A percentile compares a stretch with the other conserved stretches of the same genome.
Conservation (phyloP, 306 rosid species). For the Vicia faba region DNA sequence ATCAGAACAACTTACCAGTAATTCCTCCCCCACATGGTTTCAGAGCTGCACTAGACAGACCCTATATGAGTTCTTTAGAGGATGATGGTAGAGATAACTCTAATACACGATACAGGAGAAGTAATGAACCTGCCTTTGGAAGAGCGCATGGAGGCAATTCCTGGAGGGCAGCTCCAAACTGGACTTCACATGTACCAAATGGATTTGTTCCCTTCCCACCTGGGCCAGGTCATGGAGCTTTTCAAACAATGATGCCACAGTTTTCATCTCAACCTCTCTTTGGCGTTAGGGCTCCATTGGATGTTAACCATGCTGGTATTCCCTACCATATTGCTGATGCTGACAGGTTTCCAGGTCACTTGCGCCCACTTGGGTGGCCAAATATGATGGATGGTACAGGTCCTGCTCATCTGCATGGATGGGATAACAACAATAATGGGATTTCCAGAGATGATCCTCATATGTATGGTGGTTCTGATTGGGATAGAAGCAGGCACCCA, state of each 20-base stretch:
- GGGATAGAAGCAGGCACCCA: slow-evolving; percentile 88
- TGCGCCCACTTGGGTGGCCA: slow-evolving; percentile 94
- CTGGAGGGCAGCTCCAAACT: slow-evolving; percentile 93
- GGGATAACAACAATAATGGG: slow-evolving; percentile 89
- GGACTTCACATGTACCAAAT: slow-evolving; percentile 82
- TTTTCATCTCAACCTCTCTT: slow-evolving; percentile 79
- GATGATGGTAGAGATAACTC: slow-evolving; percentile 85
- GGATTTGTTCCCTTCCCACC: slow-evolving; percentile 94
- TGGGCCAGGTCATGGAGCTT: slow-evolving; percentile 88
- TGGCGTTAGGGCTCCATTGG: slow-evolving; percentile 88
- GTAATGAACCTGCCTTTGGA: slow-evolving; percentile 70
- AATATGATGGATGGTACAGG: slow-evolving; percentile 91
- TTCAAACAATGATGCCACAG: slow-evolving; percentile 85
- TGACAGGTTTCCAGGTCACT: slow-evolving; percentile 84
- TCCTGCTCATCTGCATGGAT: slow-evolving; percentile 85
- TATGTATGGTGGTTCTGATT: slow-evolving; percentile 76
- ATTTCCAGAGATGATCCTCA: slow-evolving; percentile 78
- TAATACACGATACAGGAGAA: slow-evolving; percentile 74
- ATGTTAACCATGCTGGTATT: slow-evolving; percentile 76
- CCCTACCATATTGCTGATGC: slow-evolving; percentile 88
- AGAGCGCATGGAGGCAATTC: slow-evolving; percentile 82
- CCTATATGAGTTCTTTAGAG: slow-evolving; percentile 75
- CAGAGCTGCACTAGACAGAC: slow-evolving; percentile 78
- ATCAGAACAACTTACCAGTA: slow-evolving; percentile 58
- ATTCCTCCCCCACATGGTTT: slow-evolving; percentile 67